A percentile compares a stretch with the other conserved stretches of the same genome.
phyloP scores from a whole-genome alignment of 306 rosid species.

The Quercus engelmannii region DNA sequence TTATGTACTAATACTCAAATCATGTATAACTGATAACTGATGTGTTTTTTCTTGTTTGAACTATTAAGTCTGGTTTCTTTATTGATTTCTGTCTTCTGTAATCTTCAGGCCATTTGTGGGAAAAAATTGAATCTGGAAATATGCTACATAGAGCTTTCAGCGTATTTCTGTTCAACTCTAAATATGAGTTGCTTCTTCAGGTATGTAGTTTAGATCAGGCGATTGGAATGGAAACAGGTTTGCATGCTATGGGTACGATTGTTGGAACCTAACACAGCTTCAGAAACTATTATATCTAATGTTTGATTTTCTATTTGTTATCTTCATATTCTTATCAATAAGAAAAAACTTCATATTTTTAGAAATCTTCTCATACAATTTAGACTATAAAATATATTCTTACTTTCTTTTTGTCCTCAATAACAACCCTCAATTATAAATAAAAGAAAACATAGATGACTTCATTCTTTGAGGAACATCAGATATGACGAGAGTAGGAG shows the following conservation, averaged over 20 bases:
- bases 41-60: background rate
- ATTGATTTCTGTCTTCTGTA: conserved; percentile 14
- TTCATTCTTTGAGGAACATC: background rate
- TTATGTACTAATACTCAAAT: background rate
- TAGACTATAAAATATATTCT: background rate
- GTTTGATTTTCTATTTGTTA: background rate
- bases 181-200: conserved; percentile 95
- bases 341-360: background rate
- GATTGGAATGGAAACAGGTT: background rate
- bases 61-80: background rate
- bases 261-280: background rate
- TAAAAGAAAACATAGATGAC: background rate
- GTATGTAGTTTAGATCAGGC: conserved; percentile 34
- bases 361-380: background rate
- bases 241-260: background rate
- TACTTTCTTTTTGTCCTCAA: background rate
- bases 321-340: background rate
- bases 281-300: background rate
- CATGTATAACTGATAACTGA: background rate
- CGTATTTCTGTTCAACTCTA: conserved; percentile 90
- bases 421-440: background rate
- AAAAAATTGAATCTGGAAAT: conserved; percentile 83
- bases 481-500: background rate
- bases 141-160: conserved; percentile 95
- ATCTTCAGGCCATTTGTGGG: conserved; percentile 89